Percentiles rank a stretch among this genome's conserved stretches.
phyloP scores from a whole-genome alignment of 495 filamentous ascomycete genomes.

The Antarctomyces pellizariae region DNA sequence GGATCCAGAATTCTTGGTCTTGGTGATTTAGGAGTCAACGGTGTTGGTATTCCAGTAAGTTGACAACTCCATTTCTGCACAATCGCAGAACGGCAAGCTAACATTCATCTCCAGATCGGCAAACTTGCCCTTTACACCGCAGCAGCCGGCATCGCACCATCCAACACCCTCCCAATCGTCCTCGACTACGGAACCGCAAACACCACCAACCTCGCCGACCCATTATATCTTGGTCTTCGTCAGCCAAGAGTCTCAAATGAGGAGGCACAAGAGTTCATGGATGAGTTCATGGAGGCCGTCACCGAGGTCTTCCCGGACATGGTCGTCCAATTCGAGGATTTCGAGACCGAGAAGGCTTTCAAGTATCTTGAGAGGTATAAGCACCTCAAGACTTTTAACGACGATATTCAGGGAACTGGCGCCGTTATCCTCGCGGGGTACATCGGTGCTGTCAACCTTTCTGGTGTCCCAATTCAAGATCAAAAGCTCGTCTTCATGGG shows the following conservation, averaged over 20 bases:
- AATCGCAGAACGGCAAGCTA: not conserved
- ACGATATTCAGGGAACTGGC: slow-evolving; percentile 95
- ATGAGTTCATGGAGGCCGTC: slow-evolving; percentile 87
- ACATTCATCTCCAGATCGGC: slow-evolving; percentile 26
- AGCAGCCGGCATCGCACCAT: slow-evolving; percentile 89
- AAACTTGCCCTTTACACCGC: slow-evolving; percentile 85
- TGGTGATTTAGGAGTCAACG: slow-evolving; percentile 89
- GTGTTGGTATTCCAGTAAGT: slow-evolving; percentile 91
- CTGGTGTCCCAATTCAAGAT: slow-evolving; percentile 63
- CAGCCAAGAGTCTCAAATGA: slow-evolving; percentile 55
- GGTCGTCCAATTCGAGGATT: slow-evolving; percentile 95
- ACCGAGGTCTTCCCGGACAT: slow-evolving; percentile 78
- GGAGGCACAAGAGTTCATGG: slow-evolving; percentile 82
- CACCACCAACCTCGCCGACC: slow-evolving; percentile 67
- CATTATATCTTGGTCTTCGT: slow-evolving; percentile 79
- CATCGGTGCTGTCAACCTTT: slow-evolving; percentile 82
- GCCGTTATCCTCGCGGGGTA: slow-evolving; percentile 87
- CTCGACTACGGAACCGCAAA: slow-evolving; percentile 86
- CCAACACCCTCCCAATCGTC: slow-evolving; percentile 75
- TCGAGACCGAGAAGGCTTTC: slow-evolving; percentile 85
- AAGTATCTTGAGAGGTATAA: slow-evolving; percentile 77
- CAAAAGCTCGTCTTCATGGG: slow-evolving; percentile 93
- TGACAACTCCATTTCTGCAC: slow-evolving; percentile 3
- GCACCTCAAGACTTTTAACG: slow-evolving; percentile 81
- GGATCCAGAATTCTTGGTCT: slow-evolving; percentile 90